These are phyloP conservation scores for Cyberlindnera bimundalis DNA, from an alignment of 805 yeast genomes.

Conservation along the genomic window DNA sequence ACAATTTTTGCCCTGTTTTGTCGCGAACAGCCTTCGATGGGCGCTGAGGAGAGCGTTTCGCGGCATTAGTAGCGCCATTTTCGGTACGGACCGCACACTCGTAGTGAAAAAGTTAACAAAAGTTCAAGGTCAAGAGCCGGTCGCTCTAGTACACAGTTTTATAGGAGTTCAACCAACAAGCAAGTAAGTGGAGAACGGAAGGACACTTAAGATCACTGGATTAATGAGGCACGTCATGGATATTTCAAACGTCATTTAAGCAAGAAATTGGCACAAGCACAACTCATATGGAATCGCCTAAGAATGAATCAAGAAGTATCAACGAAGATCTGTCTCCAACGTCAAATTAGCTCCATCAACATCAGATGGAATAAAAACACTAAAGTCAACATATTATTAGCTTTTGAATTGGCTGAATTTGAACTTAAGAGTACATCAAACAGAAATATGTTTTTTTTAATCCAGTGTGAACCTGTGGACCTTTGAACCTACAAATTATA, in stretches of 20 bases:
- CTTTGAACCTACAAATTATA: not conserved
- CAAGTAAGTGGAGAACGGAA: conserved; percentile 18
- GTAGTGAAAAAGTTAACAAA: conserved; percentile 19
- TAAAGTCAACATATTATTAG: too few species aligned
- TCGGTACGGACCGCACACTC: conserved; percentile 14
- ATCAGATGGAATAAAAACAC: too few species aligned
- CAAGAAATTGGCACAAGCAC: not conserved
- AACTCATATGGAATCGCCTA: too few species aligned
- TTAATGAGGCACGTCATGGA: not conserved
- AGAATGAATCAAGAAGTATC: too few species aligned
- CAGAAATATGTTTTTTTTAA: not conserved
- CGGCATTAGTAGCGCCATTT: not conserved
- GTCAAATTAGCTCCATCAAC: too few species aligned
- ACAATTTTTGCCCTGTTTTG: not conserved
- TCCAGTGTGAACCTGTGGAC: conserved; percentile 9
- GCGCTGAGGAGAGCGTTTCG: not conserved
- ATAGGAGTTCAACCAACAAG: conserved; percentile 11
- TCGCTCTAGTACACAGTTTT: not conserved
- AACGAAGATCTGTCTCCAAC: too few species aligned
- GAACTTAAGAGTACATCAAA: too few species aligned
- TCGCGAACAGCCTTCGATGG: conserved; percentile 1
- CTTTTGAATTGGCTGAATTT: too few species aligned
- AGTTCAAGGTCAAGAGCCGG: conserved; percentile 10
- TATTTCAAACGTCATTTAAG: not conserved
- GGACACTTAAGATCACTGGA: not conserved